phyloP scores from a whole-genome alignment of 306 rosid genomes.

The Ormosia emarginata region DNA sequence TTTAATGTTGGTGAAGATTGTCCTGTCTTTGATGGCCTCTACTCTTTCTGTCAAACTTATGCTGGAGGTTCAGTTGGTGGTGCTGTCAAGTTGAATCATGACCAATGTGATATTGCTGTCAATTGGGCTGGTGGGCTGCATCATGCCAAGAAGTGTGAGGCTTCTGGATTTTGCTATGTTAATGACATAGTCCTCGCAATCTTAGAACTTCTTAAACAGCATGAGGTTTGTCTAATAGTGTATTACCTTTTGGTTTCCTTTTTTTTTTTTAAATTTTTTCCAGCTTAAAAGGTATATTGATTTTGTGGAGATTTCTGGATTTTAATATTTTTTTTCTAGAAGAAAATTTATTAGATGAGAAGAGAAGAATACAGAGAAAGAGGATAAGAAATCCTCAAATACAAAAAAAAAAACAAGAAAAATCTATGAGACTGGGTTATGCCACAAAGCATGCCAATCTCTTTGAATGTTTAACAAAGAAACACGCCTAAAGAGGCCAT shows the following conservation, averaged over 20 bases:
- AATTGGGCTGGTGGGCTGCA: slow-evolving; percentile 92
- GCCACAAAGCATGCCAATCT: no score
- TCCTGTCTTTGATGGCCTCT: slow-evolving; percentile 85
- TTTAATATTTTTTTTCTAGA: no score
- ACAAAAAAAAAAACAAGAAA: no score
- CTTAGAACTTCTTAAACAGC: slow-evolving; percentile 80
- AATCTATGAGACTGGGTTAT: no score
- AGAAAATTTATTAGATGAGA: no score
- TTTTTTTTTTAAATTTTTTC: no score
- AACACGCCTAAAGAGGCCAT: no score
- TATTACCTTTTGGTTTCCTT: background rate
- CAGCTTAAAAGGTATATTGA: background rate
- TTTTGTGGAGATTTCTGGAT: background rate
- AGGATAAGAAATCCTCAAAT: no score
- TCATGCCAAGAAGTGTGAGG: slow-evolving; percentile 91
- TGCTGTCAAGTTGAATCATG: slow-evolving; percentile 78
- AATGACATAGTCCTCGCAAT: slow-evolving; percentile 82
- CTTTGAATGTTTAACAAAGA: no score
- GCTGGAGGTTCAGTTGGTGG: slow-evolving; percentile 98
- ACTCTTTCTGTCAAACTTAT: slow-evolving; percentile 79
- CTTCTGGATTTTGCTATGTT: slow-evolving; percentile 88
- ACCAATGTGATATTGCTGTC: slow-evolving; percentile 75
- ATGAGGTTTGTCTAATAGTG: slow-evolving; percentile 51
- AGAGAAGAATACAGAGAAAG: no score
- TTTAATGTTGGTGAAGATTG: slow-evolving; percentile 92